Percentiles rank a stretch among this genome's conserved stretches.
These are phyloP conservation scores for Fusarium fujikuroi DNA, from an alignment of 2,329 filamentous ascomycete species.

Conservation along the genomic window DNA sequence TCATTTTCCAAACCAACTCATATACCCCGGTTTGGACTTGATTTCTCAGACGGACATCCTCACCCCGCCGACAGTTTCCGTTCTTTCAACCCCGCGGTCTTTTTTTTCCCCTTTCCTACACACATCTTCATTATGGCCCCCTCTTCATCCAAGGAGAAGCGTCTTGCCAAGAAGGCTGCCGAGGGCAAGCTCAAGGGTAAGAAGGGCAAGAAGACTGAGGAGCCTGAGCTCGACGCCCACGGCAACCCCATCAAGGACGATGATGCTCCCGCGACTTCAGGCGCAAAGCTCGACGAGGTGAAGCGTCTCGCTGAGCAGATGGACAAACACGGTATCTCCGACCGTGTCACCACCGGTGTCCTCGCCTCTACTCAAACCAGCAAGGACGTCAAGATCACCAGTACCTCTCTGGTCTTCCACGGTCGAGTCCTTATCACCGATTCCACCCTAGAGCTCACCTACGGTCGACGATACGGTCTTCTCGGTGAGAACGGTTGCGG, in stretches of 20 bases:
- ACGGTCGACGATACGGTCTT: constrained; percentile 91
- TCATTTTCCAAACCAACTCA: constrained; percentile 33
- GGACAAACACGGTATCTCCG: constrained; percentile 95
- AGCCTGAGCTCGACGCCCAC: constrained; percentile 71
- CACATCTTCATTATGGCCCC: constrained; percentile 60
- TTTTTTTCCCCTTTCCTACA: constrained; percentile 15
- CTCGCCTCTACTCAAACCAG: constrained; percentile 84
- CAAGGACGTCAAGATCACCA: constrained; percentile 97
- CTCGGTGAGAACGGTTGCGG: constrained; percentile 99
- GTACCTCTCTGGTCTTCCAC: constrained; percentile 94
- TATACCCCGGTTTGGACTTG: constrained; percentile 43
- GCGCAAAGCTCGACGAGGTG: constrained; percentile 80
- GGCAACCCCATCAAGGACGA: constrained; percentile 63
- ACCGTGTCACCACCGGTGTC: constrained; percentile 98
- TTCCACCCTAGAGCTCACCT: constrained; percentile 91
- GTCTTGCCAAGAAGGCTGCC: constrained; percentile 76
- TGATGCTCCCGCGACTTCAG: constrained; percentile 75
- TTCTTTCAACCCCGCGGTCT: constrained; percentile 44
- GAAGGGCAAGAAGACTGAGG: constrained; percentile 79
- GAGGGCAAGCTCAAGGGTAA: constrained; percentile 75
- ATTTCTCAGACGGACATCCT: constrained; percentile 28
- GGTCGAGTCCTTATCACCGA: constrained; percentile 96
- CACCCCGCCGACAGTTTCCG: constrained; percentile 40
- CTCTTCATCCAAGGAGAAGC: constrained; percentile 77
- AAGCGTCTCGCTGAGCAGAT: constrained; percentile 91